Evolutionary conservation across 2,329 filamentous ascomycete species (phyloP).

Genomic region (Aureobasidium melanogenum): DNA sequence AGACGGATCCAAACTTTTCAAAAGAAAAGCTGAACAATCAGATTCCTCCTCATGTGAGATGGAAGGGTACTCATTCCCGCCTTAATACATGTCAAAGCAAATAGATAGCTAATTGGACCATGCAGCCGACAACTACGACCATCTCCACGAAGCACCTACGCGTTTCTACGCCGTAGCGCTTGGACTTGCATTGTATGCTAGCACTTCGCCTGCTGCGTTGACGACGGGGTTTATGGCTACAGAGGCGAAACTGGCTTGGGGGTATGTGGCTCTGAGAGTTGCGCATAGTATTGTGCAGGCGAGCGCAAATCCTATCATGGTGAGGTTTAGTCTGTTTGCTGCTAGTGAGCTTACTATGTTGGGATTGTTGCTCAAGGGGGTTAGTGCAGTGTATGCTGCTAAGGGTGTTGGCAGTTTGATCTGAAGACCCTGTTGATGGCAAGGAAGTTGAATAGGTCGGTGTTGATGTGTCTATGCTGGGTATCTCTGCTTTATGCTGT

Average conservation of each 20-base stretch:
- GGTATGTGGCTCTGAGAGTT: conserved; percentile 33
- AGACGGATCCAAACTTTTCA: background rate
- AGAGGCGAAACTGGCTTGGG: conserved; percentile 33
- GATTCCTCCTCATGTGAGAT: conserved; percentile 18
- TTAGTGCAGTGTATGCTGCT: background rate
- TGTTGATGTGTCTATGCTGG: background rate
- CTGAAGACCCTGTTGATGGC: background rate
- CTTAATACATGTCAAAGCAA: background rate
- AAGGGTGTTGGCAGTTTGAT: background rate
- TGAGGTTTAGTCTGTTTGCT: conserved; percentile 28
- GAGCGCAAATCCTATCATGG: conserved; percentile 29
- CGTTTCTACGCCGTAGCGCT: conserved; percentile 35
- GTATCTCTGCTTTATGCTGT: background rate
- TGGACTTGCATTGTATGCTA: conserved; percentile 25
- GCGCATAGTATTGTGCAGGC: conserved; percentile 34
- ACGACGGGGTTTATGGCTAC: conserved; percentile 17
- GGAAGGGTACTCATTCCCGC: background rate
- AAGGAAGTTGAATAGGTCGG: background rate
- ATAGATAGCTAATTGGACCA: background rate
- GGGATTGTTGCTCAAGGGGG: background rate
- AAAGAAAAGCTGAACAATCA: conserved; percentile 15
- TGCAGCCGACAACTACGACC: conserved; percentile 34
- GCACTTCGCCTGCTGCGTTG: background rate
- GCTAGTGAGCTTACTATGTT: conserved; percentile 15
- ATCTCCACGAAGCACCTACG: conserved; percentile 37